These are phyloP conservation scores for Hanseniaspora gamundiae DNA, from an alignment of 1,139 yeast species.

Conservation along the genomic window DNA sequence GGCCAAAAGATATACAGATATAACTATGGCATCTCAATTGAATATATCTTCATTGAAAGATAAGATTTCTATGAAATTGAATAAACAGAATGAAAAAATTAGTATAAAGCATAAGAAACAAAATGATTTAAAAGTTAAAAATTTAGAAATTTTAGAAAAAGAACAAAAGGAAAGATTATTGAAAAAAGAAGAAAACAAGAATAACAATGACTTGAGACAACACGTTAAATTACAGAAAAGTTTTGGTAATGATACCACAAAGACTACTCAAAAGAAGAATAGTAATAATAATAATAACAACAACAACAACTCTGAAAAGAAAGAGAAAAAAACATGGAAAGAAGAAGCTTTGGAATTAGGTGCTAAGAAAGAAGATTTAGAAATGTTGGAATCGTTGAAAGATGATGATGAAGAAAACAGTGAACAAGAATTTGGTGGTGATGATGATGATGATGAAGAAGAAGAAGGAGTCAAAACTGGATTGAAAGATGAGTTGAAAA, in stretches of 20 bases:
- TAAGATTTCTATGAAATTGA: constrained; percentile 33
- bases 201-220: constrained; percentile 10
- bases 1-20: not conserved
- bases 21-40: constrained; percentile 1
- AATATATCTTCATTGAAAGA: constrained; percentile 44
- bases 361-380: constrained; percentile 59
- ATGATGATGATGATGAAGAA: constrained; percentile 26
- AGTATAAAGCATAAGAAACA: constrained; percentile 20
- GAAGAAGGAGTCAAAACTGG: no score
- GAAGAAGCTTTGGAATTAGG: constrained; percentile 65
- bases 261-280: constrained; percentile 6
- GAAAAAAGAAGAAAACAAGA: constrained; percentile 12
- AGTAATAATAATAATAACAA: constrained; percentile 14
- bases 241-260: no score
- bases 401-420: constrained; percentile 50
- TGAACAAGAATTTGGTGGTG: constrained; percentile 46
- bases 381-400: constrained; percentile 24
- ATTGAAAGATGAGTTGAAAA: constrained; percentile 46
- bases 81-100: constrained; percentile 17
- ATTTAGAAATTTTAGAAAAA: constrained; percentile 8
- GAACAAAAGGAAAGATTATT: constrained; percentile 4
- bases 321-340: constrained; percentile 31
- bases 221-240: no score
- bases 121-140: constrained; percentile 19
- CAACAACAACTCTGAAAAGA: not conserved